A percentile compares a stretch with the other conserved stretches of the same genome.
Conservation (phyloP, 2,329 filamentous ascomycete genomes). For the Apiospora malaysiana region DNA sequence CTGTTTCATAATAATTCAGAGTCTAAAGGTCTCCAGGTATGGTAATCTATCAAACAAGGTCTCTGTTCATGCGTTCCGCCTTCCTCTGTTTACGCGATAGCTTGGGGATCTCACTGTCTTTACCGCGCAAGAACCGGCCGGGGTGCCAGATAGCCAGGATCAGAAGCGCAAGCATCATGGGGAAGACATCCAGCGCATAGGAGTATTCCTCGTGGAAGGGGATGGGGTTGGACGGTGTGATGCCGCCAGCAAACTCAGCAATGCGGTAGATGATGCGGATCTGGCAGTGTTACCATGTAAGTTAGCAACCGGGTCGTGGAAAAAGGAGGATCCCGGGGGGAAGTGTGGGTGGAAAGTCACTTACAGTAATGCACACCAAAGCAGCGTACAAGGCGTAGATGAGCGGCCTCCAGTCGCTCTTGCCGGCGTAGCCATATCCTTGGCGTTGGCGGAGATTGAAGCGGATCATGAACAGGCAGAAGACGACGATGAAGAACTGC, state of each 20-base stretch:
- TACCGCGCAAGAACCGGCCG: constrained; percentile 44
- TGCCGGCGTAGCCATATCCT: constrained; percentile 22
- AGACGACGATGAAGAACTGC: constrained; percentile 46
- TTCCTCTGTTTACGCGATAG: constrained; percentile 45
- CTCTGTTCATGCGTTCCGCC: constrained; percentile 25
- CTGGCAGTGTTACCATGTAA: constrained; percentile 33
- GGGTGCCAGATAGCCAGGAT: constrained; percentile 49
- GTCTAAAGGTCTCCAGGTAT: no score
- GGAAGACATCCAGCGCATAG: constrained; percentile 57
- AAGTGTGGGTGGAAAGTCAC: constrained; percentile 19
- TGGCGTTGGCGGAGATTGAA: constrained; percentile 38
- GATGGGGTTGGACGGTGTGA: constrained; percentile 49
- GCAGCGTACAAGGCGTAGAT: constrained; percentile 42
- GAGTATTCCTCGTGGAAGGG: constrained; percentile 58
- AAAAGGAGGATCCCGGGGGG: no score
- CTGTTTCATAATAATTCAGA: neutral
- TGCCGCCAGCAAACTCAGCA: constrained; percentile 57
- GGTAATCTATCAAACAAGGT: neutral
- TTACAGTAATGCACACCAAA: constrained; percentile 44
- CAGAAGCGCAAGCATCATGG: constrained; percentile 57
- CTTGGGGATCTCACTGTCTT: constrained; percentile 46
- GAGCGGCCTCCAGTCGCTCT: constrained; percentile 41
- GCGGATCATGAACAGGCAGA: constrained; percentile 41
- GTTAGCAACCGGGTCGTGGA: neutral
- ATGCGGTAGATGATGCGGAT: constrained; percentile 66